Percentiles rank a stretch among this genome's conserved stretches.
These are phyloP conservation scores for Zostera marina DNA, from an alignment of 116 monocot species.

Conservation along the genomic window DNA sequence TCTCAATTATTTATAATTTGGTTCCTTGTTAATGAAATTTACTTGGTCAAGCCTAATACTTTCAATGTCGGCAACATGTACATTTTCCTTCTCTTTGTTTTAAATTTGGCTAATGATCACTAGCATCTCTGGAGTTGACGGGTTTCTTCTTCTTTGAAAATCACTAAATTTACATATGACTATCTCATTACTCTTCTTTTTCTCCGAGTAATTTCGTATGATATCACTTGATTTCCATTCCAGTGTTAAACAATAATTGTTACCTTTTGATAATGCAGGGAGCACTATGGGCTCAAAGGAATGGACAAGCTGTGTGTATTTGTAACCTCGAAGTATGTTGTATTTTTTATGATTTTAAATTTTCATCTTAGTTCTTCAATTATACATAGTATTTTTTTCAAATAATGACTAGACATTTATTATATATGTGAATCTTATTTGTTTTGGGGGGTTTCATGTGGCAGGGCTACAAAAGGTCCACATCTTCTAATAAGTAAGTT, in stretches of 20 bases:
- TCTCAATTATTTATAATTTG: too few relatives aligned
- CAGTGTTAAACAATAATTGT: neutral
- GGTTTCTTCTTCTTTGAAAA: too few relatives aligned
- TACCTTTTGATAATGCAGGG: constrained; percentile 34
- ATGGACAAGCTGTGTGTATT: constrained; percentile 91
- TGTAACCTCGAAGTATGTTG: constrained; percentile 87
- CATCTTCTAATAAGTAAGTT: constrained; percentile 66
- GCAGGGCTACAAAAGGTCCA: constrained; percentile 71
- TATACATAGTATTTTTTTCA: neutral
- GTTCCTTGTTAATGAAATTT: too few relatives aligned
- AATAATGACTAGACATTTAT: neutral
- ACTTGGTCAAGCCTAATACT: too few relatives aligned
- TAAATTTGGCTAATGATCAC: too few relatives aligned
- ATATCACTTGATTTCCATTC: too few relatives aligned
- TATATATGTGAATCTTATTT: neutral
- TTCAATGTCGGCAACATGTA: too few relatives aligned
- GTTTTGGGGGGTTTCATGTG: constrained; percentile 6
- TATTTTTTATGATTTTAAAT: neutral
- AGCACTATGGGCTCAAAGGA: constrained; percentile 79
- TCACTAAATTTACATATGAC: too few relatives aligned
- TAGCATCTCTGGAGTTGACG: too few relatives aligned
- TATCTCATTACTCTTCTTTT: too few relatives aligned
- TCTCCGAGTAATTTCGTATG: too few relatives aligned
- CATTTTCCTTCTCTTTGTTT: too few relatives aligned
- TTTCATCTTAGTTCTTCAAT: neutral